Percentiles rank a stretch among this genome's conserved stretches.
Conservation (phyloP, 495 filamentous ascomycete species). For the Astrothelium subdiscretum region DNA sequence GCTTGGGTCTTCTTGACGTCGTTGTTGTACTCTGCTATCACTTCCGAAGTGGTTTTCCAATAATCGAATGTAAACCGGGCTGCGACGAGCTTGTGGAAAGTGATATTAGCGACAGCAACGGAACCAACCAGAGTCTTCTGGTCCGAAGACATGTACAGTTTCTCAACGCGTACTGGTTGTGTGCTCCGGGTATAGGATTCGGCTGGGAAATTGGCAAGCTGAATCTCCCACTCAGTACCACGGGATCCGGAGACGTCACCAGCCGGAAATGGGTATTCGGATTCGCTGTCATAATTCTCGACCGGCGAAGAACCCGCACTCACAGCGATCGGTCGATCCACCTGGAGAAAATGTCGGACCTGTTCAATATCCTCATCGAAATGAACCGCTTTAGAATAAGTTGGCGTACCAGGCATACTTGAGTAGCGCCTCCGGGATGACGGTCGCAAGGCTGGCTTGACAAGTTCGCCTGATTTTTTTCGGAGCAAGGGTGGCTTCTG, state of each 20-base stretch:
- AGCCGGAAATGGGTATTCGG: slow-evolving; percentile 73
- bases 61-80: slow-evolving; percentile 93
- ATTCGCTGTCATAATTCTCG: slow-evolving; percentile 69
- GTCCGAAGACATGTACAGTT: slow-evolving; percentile 74
- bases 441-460: slow-evolving; percentile 79
- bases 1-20: slow-evolving; percentile 58
- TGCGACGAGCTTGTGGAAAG: slow-evolving; percentile 79
- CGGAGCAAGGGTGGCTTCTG: slow-evolving; percentile 77
- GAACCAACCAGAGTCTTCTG: slow-evolving; percentile 74
- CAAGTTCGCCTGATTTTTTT: slow-evolving; percentile 96
- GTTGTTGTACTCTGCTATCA: slow-evolving; percentile 73
- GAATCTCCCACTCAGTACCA: slow-evolving; percentile 73
- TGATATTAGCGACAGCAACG: slow-evolving; percentile 74
- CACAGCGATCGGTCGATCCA: slow-evolving; percentile 86
- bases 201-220: slow-evolving; percentile 68
- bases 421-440: slow-evolving; percentile 69
- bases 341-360: slow-evolving; percentile 84
- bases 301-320: slow-evolving; percentile 92
- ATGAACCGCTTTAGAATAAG: slow-evolving; percentile 88
- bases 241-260: slow-evolving; percentile 35
- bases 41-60: slow-evolving; percentile 96
- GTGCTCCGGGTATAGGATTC: slow-evolving; percentile 51
- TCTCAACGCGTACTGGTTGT: slow-evolving; percentile 63
- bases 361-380: slow-evolving; percentile 93
- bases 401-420: slow-evolving; percentile 95